Percentiles rank a stretch among this genome's conserved stretches.
These are phyloP conservation scores for Chrysosporium queenslandicum DNA, from an alignment of 2,329 filamentous ascomycete genomes.

Conservation along the genomic window DNA sequence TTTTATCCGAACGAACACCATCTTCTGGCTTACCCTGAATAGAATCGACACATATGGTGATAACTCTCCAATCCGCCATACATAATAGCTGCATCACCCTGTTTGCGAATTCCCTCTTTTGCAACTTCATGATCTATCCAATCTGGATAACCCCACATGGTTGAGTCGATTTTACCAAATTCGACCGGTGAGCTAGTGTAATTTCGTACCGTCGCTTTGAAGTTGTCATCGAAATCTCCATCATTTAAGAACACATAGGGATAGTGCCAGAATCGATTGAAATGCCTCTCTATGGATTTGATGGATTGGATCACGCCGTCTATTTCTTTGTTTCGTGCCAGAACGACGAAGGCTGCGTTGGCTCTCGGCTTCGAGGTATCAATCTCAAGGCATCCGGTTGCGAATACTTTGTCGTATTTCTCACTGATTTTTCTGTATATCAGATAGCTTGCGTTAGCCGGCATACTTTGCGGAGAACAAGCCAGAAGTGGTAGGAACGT, in stretches of 20 bases:
- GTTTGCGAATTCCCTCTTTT: conserved; percentile 90
- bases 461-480: conserved; percentile 4
- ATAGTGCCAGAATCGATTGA: conserved; percentile 98
- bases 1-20: neutral
- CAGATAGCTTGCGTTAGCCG: neutral
- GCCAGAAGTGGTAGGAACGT: conserved; percentile 28
- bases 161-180: conserved; percentile 82
- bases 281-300: conserved; percentile 96
- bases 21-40: conserved; percentile 64
- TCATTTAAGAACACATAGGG: conserved; percentile 98
- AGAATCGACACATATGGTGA: conserved; percentile 98
- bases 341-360: conserved; percentile 90
- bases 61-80: conserved; percentile 98
- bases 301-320: conserved; percentile 93
- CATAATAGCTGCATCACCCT: conserved; percentile 96
- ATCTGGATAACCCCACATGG: conserved; percentile 93
- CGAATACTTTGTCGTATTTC: conserved; percentile 93
- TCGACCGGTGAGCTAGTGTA: conserved; percentile 83
- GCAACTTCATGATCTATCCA: conserved; percentile 93
- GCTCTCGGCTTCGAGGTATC: conserved; percentile 70
- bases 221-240: conserved; percentile 88
- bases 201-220: conserved; percentile 78
- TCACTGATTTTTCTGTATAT: conserved; percentile 78
- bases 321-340: conserved; percentile 91
- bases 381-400: conserved; percentile 68